These are phyloP conservation scores for Leucaena leucocephala DNA, from an alignment of 306 rosid species.

Conservation along the genomic window DNA sequence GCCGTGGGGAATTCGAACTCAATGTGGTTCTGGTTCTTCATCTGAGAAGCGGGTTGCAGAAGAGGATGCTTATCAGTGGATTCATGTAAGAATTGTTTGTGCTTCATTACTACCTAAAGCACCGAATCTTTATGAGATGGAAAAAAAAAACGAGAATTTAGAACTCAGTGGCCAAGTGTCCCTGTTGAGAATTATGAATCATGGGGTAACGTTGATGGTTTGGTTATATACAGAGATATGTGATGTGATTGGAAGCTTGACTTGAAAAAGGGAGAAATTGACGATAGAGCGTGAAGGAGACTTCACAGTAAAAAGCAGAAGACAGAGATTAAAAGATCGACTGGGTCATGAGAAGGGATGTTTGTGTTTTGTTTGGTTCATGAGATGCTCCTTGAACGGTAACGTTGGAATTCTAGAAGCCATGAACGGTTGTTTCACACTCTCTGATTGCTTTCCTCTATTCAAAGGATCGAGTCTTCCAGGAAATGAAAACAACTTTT, in stretches of 20 bases:
- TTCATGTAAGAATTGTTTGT: not conserved
- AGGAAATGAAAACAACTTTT: constrained; percentile 1
- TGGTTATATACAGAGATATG: not conserved
- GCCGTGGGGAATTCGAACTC: constrained; percentile 17
- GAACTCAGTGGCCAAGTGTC: not conserved
- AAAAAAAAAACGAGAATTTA: not conserved
- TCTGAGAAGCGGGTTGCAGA: constrained; percentile 11
- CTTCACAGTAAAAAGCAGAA: not conserved
- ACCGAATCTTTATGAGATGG: not conserved
- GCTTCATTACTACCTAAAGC: not conserved
- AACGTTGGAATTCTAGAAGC: not conserved
- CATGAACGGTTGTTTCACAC: constrained; percentile 4
- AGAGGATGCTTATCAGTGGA: not conserved
- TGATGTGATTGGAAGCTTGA: not conserved
- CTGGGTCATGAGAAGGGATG: not conserved
- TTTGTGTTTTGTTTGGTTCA: not conserved
- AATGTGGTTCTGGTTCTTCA: not conserved
- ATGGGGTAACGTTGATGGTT: not conserved
- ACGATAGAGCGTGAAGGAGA: not conserved
- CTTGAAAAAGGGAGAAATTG: not conserved
- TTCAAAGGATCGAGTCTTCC: not conserved
- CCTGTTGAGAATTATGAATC: not conserved
- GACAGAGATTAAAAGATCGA: not conserved
- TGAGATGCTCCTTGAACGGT: not conserved
- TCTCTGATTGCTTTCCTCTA: not conserved